Base-by-base conservation (phyloP, 2,329 filamentous ascomycete genomes). In the Colletotrichum salicis region DNA sequence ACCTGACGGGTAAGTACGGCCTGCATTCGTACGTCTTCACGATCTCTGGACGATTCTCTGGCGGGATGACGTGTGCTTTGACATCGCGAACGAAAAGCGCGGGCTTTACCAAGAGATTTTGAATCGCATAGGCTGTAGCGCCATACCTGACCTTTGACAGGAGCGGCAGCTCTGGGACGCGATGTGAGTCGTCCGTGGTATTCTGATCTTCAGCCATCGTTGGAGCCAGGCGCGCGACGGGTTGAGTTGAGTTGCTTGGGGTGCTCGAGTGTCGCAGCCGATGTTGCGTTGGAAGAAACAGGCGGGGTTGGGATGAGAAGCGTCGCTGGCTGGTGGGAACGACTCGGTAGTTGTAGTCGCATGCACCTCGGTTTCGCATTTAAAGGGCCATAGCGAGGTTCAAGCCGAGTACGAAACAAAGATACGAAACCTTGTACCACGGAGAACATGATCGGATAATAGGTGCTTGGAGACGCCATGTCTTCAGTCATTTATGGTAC, bases 1-100 rank as follows among this genome's bases (percentile, higher is more conserved):
- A 72, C 72, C 72, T 65, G 52, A 73, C 70, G n/a, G 72, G 72
- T 22, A 73, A 70, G 33, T 59, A 12, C n/a, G 72, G 64, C 4
- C 72, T 62, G 37, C 72, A 73, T 31, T 65, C 45, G 57, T 73
- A 73, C 2, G 70, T 70, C 61, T 73, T 72, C n/a, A 66, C 70
- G 33, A 73, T 48, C 10, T 66, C 70, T 1, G 72, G 72, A 33
- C 65, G 56, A 29, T 65, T 61, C 65, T 72, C 70, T 5, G 60
- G 15, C 51, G 72, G 56, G 7, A 58, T 57, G 70, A 73, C 13
- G 29, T 52, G 55, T 58, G 55, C 56, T 52, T 69, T 62, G 54
- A 65, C 57, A 19, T 60, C 54, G 29, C 64, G 70, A 5, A 69
- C 35, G 51, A 73, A 72, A 15, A 65, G 37, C 24, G 58, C 54